phyloP scores from a whole-genome alignment of 305 asterid species.

The Fraxinus dipetala region DNA sequence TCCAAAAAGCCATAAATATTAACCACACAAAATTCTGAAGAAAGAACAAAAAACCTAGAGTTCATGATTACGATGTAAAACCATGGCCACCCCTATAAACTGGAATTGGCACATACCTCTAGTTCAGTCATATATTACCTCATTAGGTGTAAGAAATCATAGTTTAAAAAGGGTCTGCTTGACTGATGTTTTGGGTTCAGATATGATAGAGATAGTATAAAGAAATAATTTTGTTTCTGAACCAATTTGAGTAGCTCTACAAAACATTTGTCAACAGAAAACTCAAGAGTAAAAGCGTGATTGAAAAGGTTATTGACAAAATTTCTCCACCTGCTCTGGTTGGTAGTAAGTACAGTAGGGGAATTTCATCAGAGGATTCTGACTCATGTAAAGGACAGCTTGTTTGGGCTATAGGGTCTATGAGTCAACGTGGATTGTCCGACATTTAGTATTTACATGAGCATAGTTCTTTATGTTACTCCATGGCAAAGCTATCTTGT shows the following conservation, averaged over 20 bases:
- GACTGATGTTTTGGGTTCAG: background rate
- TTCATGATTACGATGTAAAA: background rate
- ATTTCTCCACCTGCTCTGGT: background rate
- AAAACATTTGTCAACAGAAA: background rate
- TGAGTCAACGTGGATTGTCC: background rate
- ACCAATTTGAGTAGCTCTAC: background rate
- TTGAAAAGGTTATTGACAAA: background rate
- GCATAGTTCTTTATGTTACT: background rate
- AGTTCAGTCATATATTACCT: background rate
- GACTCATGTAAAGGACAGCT: background rate
- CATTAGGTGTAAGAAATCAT: background rate
- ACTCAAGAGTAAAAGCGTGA: background rate
- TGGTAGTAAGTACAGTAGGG: background rate
- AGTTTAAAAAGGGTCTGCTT: background rate
- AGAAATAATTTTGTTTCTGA: background rate
- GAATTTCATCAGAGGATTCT: background rate
- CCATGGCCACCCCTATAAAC: background rate
- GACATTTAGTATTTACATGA: background rate
- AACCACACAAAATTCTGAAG: background rate
- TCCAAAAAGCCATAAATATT: slow-evolving; percentile 10
- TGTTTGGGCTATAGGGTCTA: background rate
- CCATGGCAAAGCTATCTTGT: background rate
- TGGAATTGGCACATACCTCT: background rate
- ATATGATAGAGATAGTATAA: background rate
- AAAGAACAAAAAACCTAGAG: slow-evolving; percentile 5